Evolutionary conservation across 2,329 filamentous ascomycete genomes (phyloP).

Genomic region (Alternaria sp.): DNA sequence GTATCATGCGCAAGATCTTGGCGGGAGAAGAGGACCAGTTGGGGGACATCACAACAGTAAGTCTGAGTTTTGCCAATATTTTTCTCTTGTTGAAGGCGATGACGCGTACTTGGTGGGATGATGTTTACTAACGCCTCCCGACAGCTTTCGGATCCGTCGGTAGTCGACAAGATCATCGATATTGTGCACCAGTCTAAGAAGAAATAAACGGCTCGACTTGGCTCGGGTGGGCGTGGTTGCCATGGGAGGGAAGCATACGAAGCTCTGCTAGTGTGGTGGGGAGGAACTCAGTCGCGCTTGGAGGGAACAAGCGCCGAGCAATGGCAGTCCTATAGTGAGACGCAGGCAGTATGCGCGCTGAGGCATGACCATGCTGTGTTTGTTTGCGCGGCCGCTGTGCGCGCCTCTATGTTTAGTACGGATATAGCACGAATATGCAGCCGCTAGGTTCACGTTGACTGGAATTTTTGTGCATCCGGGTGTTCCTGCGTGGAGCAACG

Average conservation of each 20-base stretch:
- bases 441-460: background rate
- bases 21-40: slow-evolving; percentile 97
- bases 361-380: slow-evolving; percentile 2
- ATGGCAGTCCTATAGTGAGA: slow-evolving; percentile 10
- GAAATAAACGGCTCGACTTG: slow-evolving; percentile 42
- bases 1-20: slow-evolving; percentile 95
- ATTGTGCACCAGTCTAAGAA: slow-evolving; percentile 70
- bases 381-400: slow-evolving; percentile 1
- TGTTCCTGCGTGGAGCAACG: background rate
- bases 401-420: slow-evolving; percentile 5
- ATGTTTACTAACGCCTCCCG: slow-evolving; percentile 34
- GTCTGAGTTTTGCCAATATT: slow-evolving; percentile 44
- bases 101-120: slow-evolving; percentile 36
- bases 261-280: background rate
- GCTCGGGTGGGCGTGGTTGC: slow-evolving; percentile 10
- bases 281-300: background rate
- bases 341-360: slow-evolving; percentile 12
- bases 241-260: slow-evolving; percentile 1
- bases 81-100: slow-evolving; percentile 23
- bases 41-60: slow-evolving; percentile 88
- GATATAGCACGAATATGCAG: slow-evolving; percentile 2
- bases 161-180: slow-evolving; percentile 89
- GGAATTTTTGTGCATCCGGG: background rate
- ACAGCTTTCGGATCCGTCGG: slow-evolving; percentile 84
- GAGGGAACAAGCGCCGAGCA: slow-evolving; percentile 9